A percentile compares a stretch with the other conserved stretches of the same genome.
phyloP scores from a whole-genome alignment of 306 rosid species.

The Prunus mongolica region DNA sequence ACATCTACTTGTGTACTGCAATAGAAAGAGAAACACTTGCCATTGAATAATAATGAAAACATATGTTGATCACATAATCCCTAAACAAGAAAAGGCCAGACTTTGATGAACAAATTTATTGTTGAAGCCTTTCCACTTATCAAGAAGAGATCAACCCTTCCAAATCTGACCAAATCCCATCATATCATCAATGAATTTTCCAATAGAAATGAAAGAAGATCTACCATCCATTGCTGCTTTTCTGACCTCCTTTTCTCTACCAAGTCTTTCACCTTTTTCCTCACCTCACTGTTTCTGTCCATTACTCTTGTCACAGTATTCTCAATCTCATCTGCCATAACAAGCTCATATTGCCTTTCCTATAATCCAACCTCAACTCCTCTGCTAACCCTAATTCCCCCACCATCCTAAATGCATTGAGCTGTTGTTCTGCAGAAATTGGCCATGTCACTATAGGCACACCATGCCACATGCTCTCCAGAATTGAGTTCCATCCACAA shows the following conservation, averaged over 20 bases:
- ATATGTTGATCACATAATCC: no score
- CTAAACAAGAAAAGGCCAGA: no score
- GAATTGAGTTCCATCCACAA: conserved; percentile 67
- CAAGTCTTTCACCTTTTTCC: conserved; percentile 41
- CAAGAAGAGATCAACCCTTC: no score
- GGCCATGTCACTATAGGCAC: conserved; percentile 70
- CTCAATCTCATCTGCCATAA: conserved; percentile 46
- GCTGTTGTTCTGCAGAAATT: conserved; percentile 58
- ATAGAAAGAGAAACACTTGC: no score
- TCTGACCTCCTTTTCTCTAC: conserved; percentile 24
- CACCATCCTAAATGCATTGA: conserved; percentile 57
- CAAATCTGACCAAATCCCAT: not conserved
- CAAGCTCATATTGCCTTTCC: conserved; percentile 21
- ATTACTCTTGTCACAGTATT: conserved; percentile 27
- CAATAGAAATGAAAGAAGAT: conserved; percentile 16
- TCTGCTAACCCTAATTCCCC: conserved; percentile 38
- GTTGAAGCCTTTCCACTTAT: no score
- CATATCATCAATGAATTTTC: conserved; percentile 5
- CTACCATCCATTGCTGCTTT: conserved; percentile 35
- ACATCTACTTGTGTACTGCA: no score
- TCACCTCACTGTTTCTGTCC: conserved; percentile 24
- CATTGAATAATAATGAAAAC: no score
- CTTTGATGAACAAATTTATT: no score
- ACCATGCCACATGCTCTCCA: conserved; percentile 70
- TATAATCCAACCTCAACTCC: conserved; percentile 46